Conservation (phyloP, 2,329 filamentous ascomycete species). For the Fusarium phyllophilum region DNA sequence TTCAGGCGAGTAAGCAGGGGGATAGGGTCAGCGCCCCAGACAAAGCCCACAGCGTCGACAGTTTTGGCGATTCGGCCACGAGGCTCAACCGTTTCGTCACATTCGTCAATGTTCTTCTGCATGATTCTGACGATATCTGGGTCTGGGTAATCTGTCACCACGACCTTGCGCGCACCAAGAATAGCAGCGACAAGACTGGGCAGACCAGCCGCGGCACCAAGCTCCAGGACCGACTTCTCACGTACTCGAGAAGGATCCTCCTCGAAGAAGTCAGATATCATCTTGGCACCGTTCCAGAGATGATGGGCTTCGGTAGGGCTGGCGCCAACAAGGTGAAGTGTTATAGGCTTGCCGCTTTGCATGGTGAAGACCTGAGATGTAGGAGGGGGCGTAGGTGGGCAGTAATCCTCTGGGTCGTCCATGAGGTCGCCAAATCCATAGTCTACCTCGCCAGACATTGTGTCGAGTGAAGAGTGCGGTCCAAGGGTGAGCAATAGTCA, state of each 20-base stretch:
- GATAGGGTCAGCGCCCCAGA: slow-evolving; percentile 79
- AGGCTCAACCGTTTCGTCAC: slow-evolving; percentile 52
- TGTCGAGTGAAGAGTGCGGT: not conserved
- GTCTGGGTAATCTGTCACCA: slow-evolving; percentile 92
- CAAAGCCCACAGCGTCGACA: slow-evolving; percentile 75
- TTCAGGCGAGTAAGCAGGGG: slow-evolving; percentile 68
- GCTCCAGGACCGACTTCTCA: slow-evolving; percentile 80
- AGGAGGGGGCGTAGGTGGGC: slow-evolving; percentile 78
- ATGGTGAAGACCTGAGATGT: slow-evolving; percentile 79
- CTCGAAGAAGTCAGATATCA: slow-evolving; percentile 83
- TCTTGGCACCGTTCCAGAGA: slow-evolving; percentile 89
- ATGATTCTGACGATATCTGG: slow-evolving; percentile 84
- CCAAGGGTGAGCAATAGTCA: not conserved
- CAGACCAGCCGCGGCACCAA: slow-evolving; percentile 88
- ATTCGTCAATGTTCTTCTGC: slow-evolving; percentile 75
- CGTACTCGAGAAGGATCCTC: slow-evolving; percentile 70
- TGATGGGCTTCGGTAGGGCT: slow-evolving; percentile 91
- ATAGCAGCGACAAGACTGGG: slow-evolving; percentile 82
- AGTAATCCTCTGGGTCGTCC: slow-evolving; percentile 83
- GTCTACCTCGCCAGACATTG: slow-evolving; percentile 51
- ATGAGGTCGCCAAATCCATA: slow-evolving; percentile 68
- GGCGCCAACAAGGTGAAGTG: slow-evolving; percentile 83
- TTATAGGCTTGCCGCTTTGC: slow-evolving; percentile 71
- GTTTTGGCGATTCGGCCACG: slow-evolving; percentile 45
- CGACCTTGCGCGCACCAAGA: slow-evolving; percentile 74